A percentile compares a stretch with the other conserved stretches of the same genome.
These are phyloP conservation scores for Metarhizium rileyi DNA, from an alignment of 2,329 filamentous ascomycete species.

Conservation along the genomic window DNA sequence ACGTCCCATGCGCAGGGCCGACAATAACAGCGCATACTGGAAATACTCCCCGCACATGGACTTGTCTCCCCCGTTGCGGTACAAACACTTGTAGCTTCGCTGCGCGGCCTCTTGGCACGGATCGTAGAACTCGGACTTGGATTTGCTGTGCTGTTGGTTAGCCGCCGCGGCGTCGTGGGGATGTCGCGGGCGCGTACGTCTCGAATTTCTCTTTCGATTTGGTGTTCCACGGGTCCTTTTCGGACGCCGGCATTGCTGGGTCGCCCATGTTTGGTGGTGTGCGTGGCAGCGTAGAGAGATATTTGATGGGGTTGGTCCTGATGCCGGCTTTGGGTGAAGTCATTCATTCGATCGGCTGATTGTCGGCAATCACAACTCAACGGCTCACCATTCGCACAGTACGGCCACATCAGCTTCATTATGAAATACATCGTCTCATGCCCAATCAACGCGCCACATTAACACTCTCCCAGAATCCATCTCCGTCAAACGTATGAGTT, in stretches of 20 bases:
- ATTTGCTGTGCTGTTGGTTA: slow-evolving; percentile 52
- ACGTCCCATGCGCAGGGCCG: neutral
- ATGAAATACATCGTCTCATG: neutral
- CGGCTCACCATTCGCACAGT: neutral
- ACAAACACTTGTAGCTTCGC: slow-evolving; percentile 76
- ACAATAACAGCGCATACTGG: slow-evolving; percentile 54
- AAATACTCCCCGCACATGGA: slow-evolving; percentile 94
- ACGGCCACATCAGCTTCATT: too few species aligned
- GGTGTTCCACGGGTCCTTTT: slow-evolving; percentile 41
- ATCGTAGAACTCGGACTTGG: slow-evolving; percentile 82
- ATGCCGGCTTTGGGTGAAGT: slow-evolving; percentile 2
- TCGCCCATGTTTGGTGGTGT: slow-evolving; percentile 1
- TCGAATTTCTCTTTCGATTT: slow-evolving; percentile 56
- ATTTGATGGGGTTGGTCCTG: neutral
- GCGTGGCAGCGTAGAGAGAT: too few species aligned
- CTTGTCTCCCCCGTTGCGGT: slow-evolving; percentile 77
- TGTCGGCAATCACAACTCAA: slow-evolving; percentile 7
- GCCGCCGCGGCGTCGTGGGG: neutral
- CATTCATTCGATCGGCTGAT: slow-evolving; percentile 10
- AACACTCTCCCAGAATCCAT: slow-evolving; percentile 18
- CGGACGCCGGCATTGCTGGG: slow-evolving; percentile 6
- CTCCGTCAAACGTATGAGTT: slow-evolving; percentile 11
- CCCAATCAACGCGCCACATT: neutral
- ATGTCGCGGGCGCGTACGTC: slow-evolving; percentile 33
- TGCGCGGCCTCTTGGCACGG: slow-evolving; percentile 90